phyloP scores from a whole-genome alignment of 2,329 filamentous ascomycete genomes.

The Penicillium palitans region DNA sequence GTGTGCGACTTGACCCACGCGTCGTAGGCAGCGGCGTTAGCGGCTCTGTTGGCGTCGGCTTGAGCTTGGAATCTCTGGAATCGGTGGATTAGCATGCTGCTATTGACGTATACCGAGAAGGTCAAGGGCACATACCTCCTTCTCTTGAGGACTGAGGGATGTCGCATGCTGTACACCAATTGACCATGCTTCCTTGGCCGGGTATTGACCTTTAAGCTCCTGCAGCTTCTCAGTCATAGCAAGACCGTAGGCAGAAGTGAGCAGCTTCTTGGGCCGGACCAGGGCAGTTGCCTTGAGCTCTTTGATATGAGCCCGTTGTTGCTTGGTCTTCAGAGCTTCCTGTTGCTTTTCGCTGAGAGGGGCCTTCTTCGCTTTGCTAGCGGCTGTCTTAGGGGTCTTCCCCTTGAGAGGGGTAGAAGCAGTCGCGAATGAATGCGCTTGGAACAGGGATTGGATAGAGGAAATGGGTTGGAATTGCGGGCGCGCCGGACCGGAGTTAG shows the following conservation, averaged over 20 bases:
- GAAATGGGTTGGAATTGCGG: conserved; percentile 14
- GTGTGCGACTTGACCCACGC: conserved; percentile 58
- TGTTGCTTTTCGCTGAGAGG: conserved; percentile 34
- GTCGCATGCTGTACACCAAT: conserved; percentile 18
- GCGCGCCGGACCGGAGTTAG: conserved; percentile 17
- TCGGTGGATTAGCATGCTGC: conserved; percentile 11
- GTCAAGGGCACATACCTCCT: conserved; percentile 22
- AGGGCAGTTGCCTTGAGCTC: conserved; percentile 38
- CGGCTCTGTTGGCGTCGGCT: conserved; percentile 49
- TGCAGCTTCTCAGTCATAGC: conserved; percentile 23
- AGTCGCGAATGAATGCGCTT: conserved; percentile 24
- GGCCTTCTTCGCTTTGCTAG: conserved; percentile 27
- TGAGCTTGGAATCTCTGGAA: conserved; percentile 56
- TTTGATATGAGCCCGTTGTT: conserved; percentile 33
- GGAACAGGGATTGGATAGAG: conserved; percentile 13
- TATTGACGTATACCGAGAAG: not conserved
- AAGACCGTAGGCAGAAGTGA: conserved; percentile 27
- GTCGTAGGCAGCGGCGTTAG: conserved; percentile 48
- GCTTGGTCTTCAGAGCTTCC: conserved; percentile 31
- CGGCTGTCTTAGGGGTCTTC: conserved; percentile 14
- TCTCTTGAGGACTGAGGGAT: conserved; percentile 20
- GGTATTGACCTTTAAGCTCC: conserved; percentile 10
- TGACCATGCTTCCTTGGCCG: conserved; percentile 21
- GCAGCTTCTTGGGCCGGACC: conserved; percentile 36
- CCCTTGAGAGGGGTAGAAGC: conserved; percentile 30